Base-by-base conservation (phyloP, 805 yeast genomes). In the Scheffersomyces spartinae region DNA sequence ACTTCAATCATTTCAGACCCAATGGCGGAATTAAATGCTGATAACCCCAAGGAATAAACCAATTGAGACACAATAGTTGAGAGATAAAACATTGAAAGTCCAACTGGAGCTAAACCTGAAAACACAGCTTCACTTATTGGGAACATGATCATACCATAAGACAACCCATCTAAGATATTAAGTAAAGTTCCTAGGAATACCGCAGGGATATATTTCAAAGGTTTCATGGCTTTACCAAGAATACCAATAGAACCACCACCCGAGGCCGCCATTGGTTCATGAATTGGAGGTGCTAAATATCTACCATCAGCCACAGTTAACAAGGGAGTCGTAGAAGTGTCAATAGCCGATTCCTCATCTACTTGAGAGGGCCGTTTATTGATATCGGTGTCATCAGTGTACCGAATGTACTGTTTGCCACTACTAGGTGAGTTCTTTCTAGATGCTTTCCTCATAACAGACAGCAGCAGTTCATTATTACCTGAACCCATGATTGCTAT, bases 1-100 rank as follows among this genome's bases (percentile, higher is more conserved):
- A 91, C 84, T 49, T 91, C 98, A 37, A 91, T 91, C 98, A 91
- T 91, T 54, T 91, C 97, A 3, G 95, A 81, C 1, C 98, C 98
- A 22, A 88, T 74, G n/a, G 94, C 95, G 2, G 85, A 68, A 33
- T 72, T 73, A 56, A 91, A 88, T 6, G 82, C 80, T 9, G 95
- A 82, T 1, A 93, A 93, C 9, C 98, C 98, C 13, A 82, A 51
- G 0, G 96, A 85, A 45, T 71, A 86, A 5, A 84, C 81, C 35
- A 85, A 54, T 49, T 91, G 98, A 0, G 94, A 80, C 1, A 88
- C 68, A n/a, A 91, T 68, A 17, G 95, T 81, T 4, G 94, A 81
- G 20, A 88, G 71, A 51, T 91, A 91, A 50, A 91, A 91, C 91
- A 91, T 81, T 2, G 96, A 80, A 21, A 91, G 48, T 0, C 98